These are phyloP conservation scores for Aspergillus quadrilineatus DNA, from an alignment of 2,329 filamentous ascomycete species.

Conservation along the genomic window DNA sequence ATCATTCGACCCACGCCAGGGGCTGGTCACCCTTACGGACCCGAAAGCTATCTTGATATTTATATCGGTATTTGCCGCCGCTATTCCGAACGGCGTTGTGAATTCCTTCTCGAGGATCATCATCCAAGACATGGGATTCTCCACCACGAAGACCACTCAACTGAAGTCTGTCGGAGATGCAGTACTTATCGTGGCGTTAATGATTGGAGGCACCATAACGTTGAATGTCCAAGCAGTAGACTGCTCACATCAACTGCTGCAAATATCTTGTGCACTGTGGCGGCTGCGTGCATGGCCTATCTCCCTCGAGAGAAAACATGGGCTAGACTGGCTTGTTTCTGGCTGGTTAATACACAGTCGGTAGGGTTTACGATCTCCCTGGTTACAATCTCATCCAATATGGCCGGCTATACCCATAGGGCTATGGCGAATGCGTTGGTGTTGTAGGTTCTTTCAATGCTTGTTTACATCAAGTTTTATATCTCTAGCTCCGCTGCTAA, in stretches of 20 bases:
- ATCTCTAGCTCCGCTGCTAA: too few species aligned
- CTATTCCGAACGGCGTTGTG: constrained; percentile 36
- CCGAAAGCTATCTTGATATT: constrained; percentile 16
- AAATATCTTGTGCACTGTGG: constrained; percentile 37
- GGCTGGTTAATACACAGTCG: constrained; percentile 40
- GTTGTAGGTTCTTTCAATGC: constrained; percentile 19
- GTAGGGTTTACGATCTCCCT: constrained; percentile 40
- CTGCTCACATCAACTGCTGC: constrained; percentile 31
- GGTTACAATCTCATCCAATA: constrained; percentile 37
- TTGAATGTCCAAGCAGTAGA: constrained; percentile 3
- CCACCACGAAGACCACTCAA: constrained; percentile 33
- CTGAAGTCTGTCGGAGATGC: background rate
- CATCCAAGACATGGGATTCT: constrained; percentile 37
- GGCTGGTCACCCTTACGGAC: constrained; percentile 5
- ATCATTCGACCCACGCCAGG: constrained; percentile 3
- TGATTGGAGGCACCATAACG: background rate
- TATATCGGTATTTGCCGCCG: constrained; percentile 23
- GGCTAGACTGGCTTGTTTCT: constrained; percentile 37
- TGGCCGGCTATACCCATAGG: constrained; percentile 41
- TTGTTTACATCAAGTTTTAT: too few species aligned
- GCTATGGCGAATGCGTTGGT: constrained; percentile 36
- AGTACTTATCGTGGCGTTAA: background rate
- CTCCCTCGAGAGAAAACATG: constrained; percentile 34
- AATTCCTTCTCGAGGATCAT: constrained; percentile 40
- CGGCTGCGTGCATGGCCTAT: constrained; percentile 36